Conservation (phyloP, 163 green algal species). For the Volvox carteri region DNA sequence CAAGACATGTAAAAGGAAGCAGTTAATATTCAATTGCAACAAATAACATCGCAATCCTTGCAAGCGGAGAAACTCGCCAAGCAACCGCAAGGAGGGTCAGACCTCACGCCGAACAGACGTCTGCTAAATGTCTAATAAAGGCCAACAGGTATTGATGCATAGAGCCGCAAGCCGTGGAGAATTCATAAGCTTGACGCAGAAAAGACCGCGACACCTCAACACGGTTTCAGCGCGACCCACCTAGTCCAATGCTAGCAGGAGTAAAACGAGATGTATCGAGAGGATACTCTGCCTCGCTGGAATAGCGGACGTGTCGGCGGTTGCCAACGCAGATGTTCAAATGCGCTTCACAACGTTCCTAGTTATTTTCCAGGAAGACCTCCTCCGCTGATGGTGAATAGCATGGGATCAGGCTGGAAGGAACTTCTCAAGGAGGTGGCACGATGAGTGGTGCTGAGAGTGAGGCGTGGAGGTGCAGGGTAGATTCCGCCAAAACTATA, state of each 20-base stretch:
- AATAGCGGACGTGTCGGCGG: neutral
- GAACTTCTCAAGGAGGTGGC: neutral
- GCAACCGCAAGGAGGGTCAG: neutral
- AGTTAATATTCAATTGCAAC: no score
- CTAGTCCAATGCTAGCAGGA: neutral
- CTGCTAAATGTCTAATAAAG: no score
- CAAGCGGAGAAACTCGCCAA: neutral
- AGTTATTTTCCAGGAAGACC: neutral
- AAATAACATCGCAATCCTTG: no score
- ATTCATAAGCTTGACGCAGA: neutral
- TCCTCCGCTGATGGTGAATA: neutral
- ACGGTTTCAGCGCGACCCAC: constrained; percentile 14
- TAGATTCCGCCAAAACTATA: constrained; percentile 26
- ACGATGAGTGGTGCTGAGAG: constrained; percentile 3
- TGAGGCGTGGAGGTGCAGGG: constrained; percentile 30
- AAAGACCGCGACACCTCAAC: neutral
- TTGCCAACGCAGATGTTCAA: constrained; percentile 18
- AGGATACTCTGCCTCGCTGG: neutral
- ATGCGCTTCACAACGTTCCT: constrained; percentile 6
- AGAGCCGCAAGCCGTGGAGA: neutral
- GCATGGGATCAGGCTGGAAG: neutral
- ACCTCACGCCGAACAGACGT: neutral
- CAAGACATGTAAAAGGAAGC: no score
- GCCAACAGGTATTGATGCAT: no score
- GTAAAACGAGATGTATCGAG: neutral